Base-by-base conservation (phyloP, 192 early-diverging fungal species). In the Nowakowskiella sp. region DNA sequence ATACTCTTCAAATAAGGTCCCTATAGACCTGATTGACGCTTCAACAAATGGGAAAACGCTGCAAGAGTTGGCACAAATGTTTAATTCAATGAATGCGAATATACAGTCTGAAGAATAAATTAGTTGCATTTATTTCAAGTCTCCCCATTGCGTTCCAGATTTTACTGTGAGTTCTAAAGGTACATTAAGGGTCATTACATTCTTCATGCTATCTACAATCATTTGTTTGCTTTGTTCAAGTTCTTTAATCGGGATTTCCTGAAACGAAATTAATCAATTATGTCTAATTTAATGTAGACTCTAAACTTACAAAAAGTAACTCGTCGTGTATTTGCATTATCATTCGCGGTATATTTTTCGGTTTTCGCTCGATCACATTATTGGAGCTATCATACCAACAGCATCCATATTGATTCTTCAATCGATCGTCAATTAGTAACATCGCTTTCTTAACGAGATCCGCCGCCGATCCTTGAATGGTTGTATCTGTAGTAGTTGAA, bases 321-420 rank as follows among this genome's bases (percentile, higher is more conserved):
- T 66, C 64, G 22, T 66, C 64, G 28, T 66, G 64, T 36, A 66
- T 68, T 28, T 69, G 64, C 4, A 66, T 33, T 13, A 66, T 23
- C 16, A 66, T 23, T 24, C 55, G 64, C 6, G 64, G 64, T 9
- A 60, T n/a, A 10, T 19, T 7, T 23, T 24, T 5, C 21, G 60
- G 31, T 6, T 53, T n/a, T 21, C 16, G 28, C 13, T 27, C n/a
- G n/a, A n/a, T n/a, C n/a, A n/a, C n/a, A n/a, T n/a, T n/a, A n/a
- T n/a, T n/a, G n/a, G n/a, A n/a, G 51, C 23, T 33, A 33, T 10
- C 22, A 13, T 34, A 21, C 10, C 8, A 47, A 22, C 39, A 51
- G 2, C 24, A 62, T 19, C n/a, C 64, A 10, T n/a, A 63, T 27
- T 56, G 49, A 60, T 8, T 16, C 6, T 8, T 10, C 27, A 49